phyloP scores from a whole-genome alignment of 768 basidiomycete species.

The Mycena capillaripes region DNA sequence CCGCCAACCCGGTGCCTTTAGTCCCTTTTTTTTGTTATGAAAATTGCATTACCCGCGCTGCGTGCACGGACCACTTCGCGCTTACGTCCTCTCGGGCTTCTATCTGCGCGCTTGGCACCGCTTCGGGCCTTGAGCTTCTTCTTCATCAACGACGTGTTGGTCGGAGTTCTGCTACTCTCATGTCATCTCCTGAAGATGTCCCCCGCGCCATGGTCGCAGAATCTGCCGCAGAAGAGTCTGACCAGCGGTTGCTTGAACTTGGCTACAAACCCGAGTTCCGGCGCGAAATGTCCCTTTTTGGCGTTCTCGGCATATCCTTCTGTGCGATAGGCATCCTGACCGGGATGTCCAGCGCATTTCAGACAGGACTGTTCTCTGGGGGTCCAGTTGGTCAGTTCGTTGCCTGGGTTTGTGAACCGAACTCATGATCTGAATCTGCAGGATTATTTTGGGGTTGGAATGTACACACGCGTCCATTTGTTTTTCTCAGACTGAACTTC shows the following conservation, averaged over 20 bases:
- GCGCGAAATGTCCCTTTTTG: slow-evolving; percentile 72
- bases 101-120: too few relatives aligned
- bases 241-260: slow-evolving; percentile 62
- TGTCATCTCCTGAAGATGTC: slow-evolving; percentile 16
- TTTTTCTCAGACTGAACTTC: background rate
- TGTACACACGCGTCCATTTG: slow-evolving; percentile 46
- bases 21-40: too few relatives aligned
- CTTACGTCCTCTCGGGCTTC: too few relatives aligned
- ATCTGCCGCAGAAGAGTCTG: slow-evolving; percentile 41
- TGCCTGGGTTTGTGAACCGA: background rate
- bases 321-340: slow-evolving; percentile 73
- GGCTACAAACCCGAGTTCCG: slow-evolving; percentile 70
- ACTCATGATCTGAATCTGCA: slow-evolving; percentile 21
- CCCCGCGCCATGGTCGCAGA: slow-evolving; percentile 30
- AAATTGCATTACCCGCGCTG: too few relatives aligned
- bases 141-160: too few relatives aligned
- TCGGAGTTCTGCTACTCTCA: slow-evolving; percentile 1
- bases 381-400: slow-evolving; percentile 60
- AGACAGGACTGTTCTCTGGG: slow-evolving; percentile 70
- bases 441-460: slow-evolving; percentile 76
- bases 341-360: slow-evolving; percentile 72
- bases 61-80: too few relatives aligned
- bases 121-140: too few relatives aligned
- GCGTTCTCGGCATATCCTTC: slow-evolving; percentile 72
- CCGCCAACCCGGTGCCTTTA: too few relatives aligned